Conservation (phyloP, 1,284 basidiomycete species). For the Entoloma clypeatum region DNA sequence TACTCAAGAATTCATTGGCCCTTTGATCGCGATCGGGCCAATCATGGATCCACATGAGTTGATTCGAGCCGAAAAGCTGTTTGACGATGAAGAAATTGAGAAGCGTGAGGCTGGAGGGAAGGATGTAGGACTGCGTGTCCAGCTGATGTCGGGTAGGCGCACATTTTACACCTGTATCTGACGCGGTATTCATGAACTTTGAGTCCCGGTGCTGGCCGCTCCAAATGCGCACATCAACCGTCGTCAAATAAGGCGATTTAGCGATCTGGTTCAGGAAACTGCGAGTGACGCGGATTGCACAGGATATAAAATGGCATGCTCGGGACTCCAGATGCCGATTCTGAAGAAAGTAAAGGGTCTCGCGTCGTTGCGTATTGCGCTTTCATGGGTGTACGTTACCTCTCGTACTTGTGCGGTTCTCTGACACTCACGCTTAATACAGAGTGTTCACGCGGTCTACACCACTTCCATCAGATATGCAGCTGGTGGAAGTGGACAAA, state of each 20-base stretch:
- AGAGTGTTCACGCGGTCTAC: conserved; percentile 37
- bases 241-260: conserved; percentile 29
- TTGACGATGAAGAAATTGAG: conserved; percentile 38
- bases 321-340: conserved; percentile 23
- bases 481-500: conserved; percentile 27
- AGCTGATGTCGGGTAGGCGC: conserved; percentile 49
- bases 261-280: conserved; percentile 13
- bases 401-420: conserved; percentile 4
- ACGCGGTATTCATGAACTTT: not conserved
- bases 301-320: conserved; percentile 16
- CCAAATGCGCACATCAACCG: conserved; percentile 39
- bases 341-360: conserved; percentile 57
- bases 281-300: conserved; percentile 27
- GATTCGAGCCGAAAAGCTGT: conserved; percentile 52
- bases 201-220: conserved; percentile 50
- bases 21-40: conserved; percentile 2
- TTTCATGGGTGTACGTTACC: conserved; percentile 64
- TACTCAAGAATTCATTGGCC: conserved; percentile 6
- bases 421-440: conserved; percentile 37
- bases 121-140: conserved; percentile 11
- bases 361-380: conserved; percentile 51
- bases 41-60: conserved; percentile 29
- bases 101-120: conserved; percentile 2
- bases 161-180: not conserved
- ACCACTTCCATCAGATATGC: conserved; percentile 29